Evolutionary conservation across 768 basidiomycete genomes (phyloP), one percentile per base, ranked within the genome.

Genomic region (Leccinum boreale): DNA sequence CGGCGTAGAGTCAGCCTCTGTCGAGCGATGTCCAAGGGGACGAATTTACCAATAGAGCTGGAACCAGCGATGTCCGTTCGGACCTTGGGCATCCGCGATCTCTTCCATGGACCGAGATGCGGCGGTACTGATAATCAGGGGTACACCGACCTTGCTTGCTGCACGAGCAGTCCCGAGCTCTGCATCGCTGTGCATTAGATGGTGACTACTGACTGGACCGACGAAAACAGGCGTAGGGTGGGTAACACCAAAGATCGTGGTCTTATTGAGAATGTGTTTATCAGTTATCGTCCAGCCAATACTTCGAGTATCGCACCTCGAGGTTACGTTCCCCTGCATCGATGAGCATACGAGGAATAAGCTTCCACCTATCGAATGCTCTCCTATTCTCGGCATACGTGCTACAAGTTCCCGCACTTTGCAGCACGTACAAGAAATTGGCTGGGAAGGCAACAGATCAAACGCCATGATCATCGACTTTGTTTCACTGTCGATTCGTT

Each of bases 381-480:
- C 81, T 79, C 48, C 79, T 75, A 65, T 93, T 93, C 59, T 81
- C 83, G 28, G 70, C 75, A 67, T 85, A 80, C 3, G 92, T 93
- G 26, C 78, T 75, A 56, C 77, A 74, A 5, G 82, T 80, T 0
- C 92, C 91, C 4, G 91, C 90, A 62, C 82, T 85, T 49, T 87
- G 88, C 55, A 78, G 77, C 5, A 86, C 84, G 64, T 90, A 92
- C 68, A 79, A 72, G 74, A 85, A 92, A 9, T 87, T 79, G 69
- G 44, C 84, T 89, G 77, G 4, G 3, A 48, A 39, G 39, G 3
- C 10, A 56, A 33, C 12, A 1, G 5, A 1, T 53, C 24, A 9
- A 56, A 33, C 26, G 11, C 21, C 21, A 23, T 9, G 7, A 39
- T 26, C 1, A 17, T 19, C 3, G 24, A 17, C 9, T 54, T 21